Evolutionary conservation across 768 basidiomycete species (phyloP), one percentile per base, ranked within the genome.

Genomic region (Strobilomyces echinocephalus): DNA sequence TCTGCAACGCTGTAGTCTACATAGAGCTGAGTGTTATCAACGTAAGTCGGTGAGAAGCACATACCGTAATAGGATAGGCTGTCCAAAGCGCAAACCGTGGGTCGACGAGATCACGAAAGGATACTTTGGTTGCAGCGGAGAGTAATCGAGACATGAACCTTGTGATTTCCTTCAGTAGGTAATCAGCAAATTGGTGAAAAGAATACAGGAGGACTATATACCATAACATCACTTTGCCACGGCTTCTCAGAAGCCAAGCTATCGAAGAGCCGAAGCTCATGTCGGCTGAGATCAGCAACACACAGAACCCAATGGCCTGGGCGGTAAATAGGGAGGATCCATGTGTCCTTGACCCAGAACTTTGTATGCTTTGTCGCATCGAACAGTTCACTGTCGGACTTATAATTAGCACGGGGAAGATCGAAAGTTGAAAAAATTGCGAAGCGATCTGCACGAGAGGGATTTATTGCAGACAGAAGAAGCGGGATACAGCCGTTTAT

Each of bases 301-400:
- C 46, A 43, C 10, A 53, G 9, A 8, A 53, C 46, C 52, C 46
- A 53, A 14, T 48, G 46, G 1, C 11, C n/a, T 34, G 52, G 45
- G 1, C 12, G 30, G 16, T 31, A 24, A 16, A 46, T 52, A 9
- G 51, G 28, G 28, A 51, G 31, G 14, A 51, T 41, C 39, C 44
- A 46, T 9, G 31, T 31, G 5, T 47, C 15, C 12, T 68, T 70
- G 0, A 10, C 14, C 72, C 73, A 74, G 48, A 65, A 76, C 1
- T 24, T n/a, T 5, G 18, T 46, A 31, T 21, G 45, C 7, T 14
- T 2, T 0, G 20, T 35, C 0, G 14, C 33, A 3, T 33, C 21
- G 7, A 10, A 46, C 10, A 46, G 10, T 3, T 46, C 5, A 4
- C 6, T 0, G 4, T 34, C 8, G 9, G 5, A 8, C 3, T 34